phyloP scores from a whole-genome alignment of 495 filamentous ascomycete species.

The Elaphomyces granulatus region DNA sequence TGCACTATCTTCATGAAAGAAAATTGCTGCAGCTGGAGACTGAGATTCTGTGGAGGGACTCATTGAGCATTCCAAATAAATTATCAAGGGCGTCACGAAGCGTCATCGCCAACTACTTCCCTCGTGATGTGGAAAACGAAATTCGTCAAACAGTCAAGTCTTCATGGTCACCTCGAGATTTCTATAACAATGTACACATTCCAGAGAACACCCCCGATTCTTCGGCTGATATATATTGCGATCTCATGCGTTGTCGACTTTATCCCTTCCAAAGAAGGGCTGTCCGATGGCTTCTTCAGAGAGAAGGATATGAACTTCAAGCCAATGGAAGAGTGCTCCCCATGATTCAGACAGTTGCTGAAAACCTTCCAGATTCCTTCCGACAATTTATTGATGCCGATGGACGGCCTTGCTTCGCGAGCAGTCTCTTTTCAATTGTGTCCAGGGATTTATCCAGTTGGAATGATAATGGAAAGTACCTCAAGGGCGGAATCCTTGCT shows the following conservation, averaged over 20 bases:
- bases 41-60: conserved; percentile 26
- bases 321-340: conserved; percentile 18
- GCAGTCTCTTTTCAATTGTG: conserved; percentile 48
- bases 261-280: conserved; percentile 62
- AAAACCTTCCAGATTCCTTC: conserved; percentile 22
- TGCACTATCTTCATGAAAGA: conserved; percentile 8
- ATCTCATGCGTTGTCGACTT: conserved; percentile 34
- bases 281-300: conserved; percentile 51
- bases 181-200: conserved; percentile 51
- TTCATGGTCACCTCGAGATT: conserved; percentile 42
- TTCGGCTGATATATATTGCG: conserved; percentile 27
- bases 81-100: not conserved
- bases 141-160: not conserved
- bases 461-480: conserved; percentile 17
- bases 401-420: conserved; percentile 41
- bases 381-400: conserved; percentile 29
- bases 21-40: conserved; percentile 18
- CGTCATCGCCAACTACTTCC: not conserved
- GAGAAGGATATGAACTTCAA: conserved; percentile 38
- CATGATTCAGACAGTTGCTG: conserved; percentile 4
- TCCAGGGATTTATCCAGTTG: conserved; percentile 38
- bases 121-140: not conserved
- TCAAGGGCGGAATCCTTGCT: conserved; percentile 55
- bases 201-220: conserved; percentile 27
- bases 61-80: conserved; percentile 16